Evolutionary conservation across 495 filamentous ascomycete species (phyloP), one percentile per base, ranked within the genome.

Genomic region (Tirmania nivea): DNA sequence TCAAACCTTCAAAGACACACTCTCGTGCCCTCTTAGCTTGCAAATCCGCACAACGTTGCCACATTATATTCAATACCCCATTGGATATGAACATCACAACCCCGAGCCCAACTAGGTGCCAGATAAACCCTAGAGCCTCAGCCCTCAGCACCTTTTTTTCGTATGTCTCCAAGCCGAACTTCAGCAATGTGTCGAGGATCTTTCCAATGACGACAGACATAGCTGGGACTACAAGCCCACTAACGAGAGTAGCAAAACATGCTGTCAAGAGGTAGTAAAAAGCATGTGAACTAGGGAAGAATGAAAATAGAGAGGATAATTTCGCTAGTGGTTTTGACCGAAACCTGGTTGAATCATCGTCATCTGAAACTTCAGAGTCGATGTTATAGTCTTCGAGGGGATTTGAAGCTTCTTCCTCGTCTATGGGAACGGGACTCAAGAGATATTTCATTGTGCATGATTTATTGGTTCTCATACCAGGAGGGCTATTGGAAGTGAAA

Each of bases 21-120:
- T 72, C 68, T 25, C 85, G 75, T 20, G 77, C 78, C 19, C 65
- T 71, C 39, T 73, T 76, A 4, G 78, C 85, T 56, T 94, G 86
- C 9, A 87, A 62, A 65, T 94, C 89, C 25, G 86, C 83, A 60
- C 85, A 87, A 0, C 74, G 60, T 45, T 87, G 65, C 77, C 88
- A 94, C 4, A 72, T 56, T 11, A 72, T 70, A 58, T 81, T 79
- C 58, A 82, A 85, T 49, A 70, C 57, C 9, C 73, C 74, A 57
- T 80, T 77, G 39, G 81, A 63, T 5, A 89, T 20, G 76, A 82
- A 88, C 36, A 73, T 75, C 1, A 63, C 70, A 3, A 67, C 63
- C 8, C 81, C 86, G 0, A 95, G 59, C 1, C 67, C 70, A 10
- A 72, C 63, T 52, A 94, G 66, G 25, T 70, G 70, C 6, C 57